Evolutionary conservation across 2,329 filamentous ascomycete species (phyloP), one percentile per base, ranked within the genome.

Genomic region (Epichloe sibirici): DNA sequence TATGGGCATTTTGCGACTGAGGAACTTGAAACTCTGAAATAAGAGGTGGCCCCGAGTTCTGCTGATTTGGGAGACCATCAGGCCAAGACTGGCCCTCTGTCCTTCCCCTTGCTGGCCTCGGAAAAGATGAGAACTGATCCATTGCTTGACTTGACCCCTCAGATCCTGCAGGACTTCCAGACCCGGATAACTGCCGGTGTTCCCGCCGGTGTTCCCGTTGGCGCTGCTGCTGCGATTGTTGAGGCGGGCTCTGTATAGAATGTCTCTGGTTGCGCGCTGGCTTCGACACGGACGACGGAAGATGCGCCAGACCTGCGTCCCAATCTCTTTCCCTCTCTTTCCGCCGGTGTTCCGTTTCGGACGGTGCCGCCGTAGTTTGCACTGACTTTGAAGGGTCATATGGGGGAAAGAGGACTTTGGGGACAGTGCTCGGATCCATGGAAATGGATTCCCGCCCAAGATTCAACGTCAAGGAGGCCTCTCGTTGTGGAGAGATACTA

Each of bases 401-500:
- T 21, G 61, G 57, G 1, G 59, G 62, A n/a, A 59, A 58, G 1
- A 65, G 56, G 1, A 57, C 56, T 43, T 55, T 52, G 15, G 62
- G 62, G 12, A 59, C 56, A n/a, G 55, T 54, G 13, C 55, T 48
- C 5, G 54, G 56, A 2, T 57, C 52, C 4, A 65, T 54, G 35
- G 58, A 53, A 13, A 58, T 51, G 4, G 58, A 56, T 5, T 53
- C 52, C 8, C 59, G 53, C 17, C 58, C 61, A 9, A 51, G 11
- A 7, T 59, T 60, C 44, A 58, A 55, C 53, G 61, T 59, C 15
- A 65, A 49, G 0, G 60, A 61, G 0, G 51, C 58, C 2, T 62
- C 60, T 4, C 61, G 62, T 13, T 64, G 60, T 31, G 67, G 52
- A 3, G 61, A 60, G 37, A 49, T 45, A n/a, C 39, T 55, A 43